Evolutionary conservation across 2,329 filamentous ascomycete genomes (phyloP).

Genomic region (Cordyceps fumosorosea): DNA sequence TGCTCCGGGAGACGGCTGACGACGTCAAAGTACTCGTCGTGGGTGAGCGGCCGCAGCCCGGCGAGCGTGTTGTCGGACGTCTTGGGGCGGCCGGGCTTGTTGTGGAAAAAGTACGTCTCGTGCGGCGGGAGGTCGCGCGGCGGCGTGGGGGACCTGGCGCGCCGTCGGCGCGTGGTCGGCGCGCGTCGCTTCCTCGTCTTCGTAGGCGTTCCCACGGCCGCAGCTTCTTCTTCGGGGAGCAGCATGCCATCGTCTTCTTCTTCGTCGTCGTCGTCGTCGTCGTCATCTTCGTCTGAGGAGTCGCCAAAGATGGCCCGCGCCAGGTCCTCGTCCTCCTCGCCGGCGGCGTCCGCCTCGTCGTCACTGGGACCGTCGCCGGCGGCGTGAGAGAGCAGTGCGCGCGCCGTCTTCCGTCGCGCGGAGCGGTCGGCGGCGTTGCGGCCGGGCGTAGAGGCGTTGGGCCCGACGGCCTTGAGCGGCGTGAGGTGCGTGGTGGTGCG

Average conservation of each 20-base stretch:
- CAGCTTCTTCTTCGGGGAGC: neutral
- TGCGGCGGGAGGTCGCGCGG: conserved; percentile 77
- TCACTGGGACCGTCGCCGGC: conserved; percentile 59
- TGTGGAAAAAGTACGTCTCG: conserved; percentile 91
- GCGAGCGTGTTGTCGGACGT: conserved; percentile 83
- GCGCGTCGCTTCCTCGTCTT: conserved; percentile 28
- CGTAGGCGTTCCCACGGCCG: conserved; percentile 30
- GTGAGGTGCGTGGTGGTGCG: conserved; percentile 30
- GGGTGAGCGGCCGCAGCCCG: conserved; percentile 68
- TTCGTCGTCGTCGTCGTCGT: conserved; percentile 19
- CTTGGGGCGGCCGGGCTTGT: conserved; percentile 70
- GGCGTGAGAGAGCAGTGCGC: conserved; percentile 66
- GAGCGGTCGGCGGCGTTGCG: conserved; percentile 73
- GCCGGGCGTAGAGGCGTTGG: conserved; percentile 50
- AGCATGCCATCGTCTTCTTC: neutral
- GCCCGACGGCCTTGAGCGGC: conserved; percentile 28
- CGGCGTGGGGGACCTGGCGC: conserved; percentile 63
- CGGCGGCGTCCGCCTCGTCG: conserved; percentile 61
- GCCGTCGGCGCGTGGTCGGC: conserved; percentile 14
- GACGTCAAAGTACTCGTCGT: conserved; percentile 79
- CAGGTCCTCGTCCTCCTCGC: conserved; percentile 50
- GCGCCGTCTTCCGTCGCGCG: conserved; percentile 77
- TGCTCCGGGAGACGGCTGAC: conserved; percentile 40
- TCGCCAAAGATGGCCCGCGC: conserved; percentile 62
- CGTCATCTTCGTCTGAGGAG: conserved; percentile 24